These are phyloP conservation scores for Galerina sulciceps DNA, from an alignment of 768 basidiomycete species.

Conservation along the genomic window DNA sequence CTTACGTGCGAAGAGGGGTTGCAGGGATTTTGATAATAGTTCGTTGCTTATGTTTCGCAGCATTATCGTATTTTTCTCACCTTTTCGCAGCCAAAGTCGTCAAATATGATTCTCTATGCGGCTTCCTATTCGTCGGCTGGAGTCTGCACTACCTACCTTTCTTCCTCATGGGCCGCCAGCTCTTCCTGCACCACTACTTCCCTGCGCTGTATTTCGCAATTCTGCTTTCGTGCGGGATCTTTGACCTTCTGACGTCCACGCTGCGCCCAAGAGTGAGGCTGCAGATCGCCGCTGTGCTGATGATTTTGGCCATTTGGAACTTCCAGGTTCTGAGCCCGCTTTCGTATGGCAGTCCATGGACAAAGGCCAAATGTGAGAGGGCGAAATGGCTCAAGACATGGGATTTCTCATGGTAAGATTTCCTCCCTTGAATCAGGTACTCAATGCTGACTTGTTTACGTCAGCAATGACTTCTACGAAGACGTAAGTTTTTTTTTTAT, in stretches of 20 bases:
- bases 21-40: conserved; percentile 92
- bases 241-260: conserved; percentile 84
- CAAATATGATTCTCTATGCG: conserved; percentile 90
- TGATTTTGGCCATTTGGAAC: conserved; percentile 76
- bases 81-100: conserved; percentile 72
- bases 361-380: conserved; percentile 71
- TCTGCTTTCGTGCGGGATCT: conserved; percentile 73
- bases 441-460: not conserved
- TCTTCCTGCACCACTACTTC: conserved; percentile 98
- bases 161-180: conserved; percentile 95
- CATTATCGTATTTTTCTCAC: not conserved
- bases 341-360: conserved; percentile 87
- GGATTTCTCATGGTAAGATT: conserved; percentile 86
- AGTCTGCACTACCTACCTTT: conserved; percentile 94
- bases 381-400: conserved; percentile 91
- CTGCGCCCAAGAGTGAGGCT: conserved; percentile 77
- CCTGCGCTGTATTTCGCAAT: conserved; percentile 96
- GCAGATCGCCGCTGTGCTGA: conserved; percentile 78
- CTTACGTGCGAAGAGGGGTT: conserved; percentile 89
- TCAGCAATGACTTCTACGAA: conserved; percentile 70
- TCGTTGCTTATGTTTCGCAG: conserved; percentile 31
- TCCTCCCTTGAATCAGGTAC: not conserved
- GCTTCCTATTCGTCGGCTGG: conserved; percentile 94
- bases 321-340: conserved; percentile 82
- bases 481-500: conserved; percentile 49